Conservation (phyloP, 2,329 filamentous ascomycete genomes). For the Saccharata proteae region DNA sequence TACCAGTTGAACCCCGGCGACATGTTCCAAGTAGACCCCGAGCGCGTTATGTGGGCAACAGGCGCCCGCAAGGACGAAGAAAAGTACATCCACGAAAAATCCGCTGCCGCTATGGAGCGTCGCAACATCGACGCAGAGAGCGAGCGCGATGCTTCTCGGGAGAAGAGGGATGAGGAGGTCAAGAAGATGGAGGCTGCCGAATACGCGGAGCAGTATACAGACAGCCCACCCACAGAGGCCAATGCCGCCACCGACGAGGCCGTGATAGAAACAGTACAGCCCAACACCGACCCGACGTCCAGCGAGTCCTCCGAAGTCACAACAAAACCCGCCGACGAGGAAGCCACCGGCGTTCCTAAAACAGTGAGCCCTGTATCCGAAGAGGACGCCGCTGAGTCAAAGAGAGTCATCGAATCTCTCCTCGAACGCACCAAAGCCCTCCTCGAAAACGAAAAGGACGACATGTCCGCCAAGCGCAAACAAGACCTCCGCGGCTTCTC, state of each 20-base stretch:
- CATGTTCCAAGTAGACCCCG: slow-evolving; percentile 90
- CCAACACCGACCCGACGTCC: slow-evolving; percentile 8
- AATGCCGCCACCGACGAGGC: slow-evolving; percentile 10
- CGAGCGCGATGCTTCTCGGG: slow-evolving; percentile 11
- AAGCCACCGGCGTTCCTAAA: slow-evolving; percentile 14
- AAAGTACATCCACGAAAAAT: slow-evolving; percentile 6
- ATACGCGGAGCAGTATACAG: slow-evolving; percentile 29
- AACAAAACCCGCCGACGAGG: slow-evolving; percentile 18
- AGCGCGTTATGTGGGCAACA: slow-evolving; percentile 79
- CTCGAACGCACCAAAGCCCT: slow-evolving; percentile 46
- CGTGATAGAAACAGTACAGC: not conserved
- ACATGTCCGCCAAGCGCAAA: slow-evolving; percentile 58
- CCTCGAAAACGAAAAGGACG: slow-evolving; percentile 38
- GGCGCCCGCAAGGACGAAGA: slow-evolving; percentile 52
- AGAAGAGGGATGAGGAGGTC: slow-evolving; percentile 14
- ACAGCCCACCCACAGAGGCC: slow-evolving; percentile 37
- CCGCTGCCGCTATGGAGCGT: slow-evolving; percentile 11
- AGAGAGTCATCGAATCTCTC: slow-evolving; percentile 19
- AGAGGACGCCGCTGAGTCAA: slow-evolving; percentile 7
- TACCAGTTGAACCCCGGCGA: slow-evolving; percentile 95
- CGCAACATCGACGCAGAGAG: slow-evolving; percentile 12
- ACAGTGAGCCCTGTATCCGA: slow-evolving; percentile 14
- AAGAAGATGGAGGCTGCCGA: slow-evolving; percentile 17
- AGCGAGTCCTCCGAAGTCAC: slow-evolving; percentile 17
- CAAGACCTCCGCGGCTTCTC: slow-evolving; percentile 63